A percentile compares a stretch with the other conserved stretches of the same genome.
phyloP scores from a whole-genome alignment of 495 filamentous ascomycete species.

The Penicillium lividum region DNA sequence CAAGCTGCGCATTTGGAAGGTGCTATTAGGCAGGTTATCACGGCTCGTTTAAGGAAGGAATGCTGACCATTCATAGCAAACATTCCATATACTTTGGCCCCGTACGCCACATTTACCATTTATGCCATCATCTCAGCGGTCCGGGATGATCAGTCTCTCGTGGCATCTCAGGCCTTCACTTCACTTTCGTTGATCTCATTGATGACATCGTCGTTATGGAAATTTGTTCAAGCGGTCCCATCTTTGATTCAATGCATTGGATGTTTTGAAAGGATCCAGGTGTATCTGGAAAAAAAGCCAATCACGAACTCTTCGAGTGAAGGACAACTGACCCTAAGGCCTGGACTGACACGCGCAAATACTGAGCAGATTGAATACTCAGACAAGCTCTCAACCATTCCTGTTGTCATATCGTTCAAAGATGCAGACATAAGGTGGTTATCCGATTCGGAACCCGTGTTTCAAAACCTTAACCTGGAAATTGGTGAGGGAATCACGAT shows the following conservation, averaged over 20 bases:
- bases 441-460: neutral
- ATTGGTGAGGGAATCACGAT: neutral
- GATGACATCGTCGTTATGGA: constrained; percentile 21
- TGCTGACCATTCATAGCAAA: constrained; percentile 8
- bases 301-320: no score
- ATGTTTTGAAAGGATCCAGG: neutral
- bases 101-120: constrained; percentile 42
- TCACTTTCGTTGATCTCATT: constrained; percentile 33
- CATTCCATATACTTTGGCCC: constrained; percentile 24
- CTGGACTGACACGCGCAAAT: no score
- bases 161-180: constrained; percentile 40
- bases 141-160: constrained; percentile 35
- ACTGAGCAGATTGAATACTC: no score
- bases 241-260: neutral
- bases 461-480: neutral
- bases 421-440: neutral
- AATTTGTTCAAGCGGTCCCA: neutral
- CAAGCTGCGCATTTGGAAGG: neutral
- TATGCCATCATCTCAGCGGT: constrained; percentile 43
- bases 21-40: neutral
- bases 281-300: neutral
- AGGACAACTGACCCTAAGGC: no score
- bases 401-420: no score
- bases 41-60: no score
- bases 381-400: neutral